phyloP scores from a whole-genome alignment of 2,329 filamentous ascomycete genomes.

The Xylaria sp. region DNA sequence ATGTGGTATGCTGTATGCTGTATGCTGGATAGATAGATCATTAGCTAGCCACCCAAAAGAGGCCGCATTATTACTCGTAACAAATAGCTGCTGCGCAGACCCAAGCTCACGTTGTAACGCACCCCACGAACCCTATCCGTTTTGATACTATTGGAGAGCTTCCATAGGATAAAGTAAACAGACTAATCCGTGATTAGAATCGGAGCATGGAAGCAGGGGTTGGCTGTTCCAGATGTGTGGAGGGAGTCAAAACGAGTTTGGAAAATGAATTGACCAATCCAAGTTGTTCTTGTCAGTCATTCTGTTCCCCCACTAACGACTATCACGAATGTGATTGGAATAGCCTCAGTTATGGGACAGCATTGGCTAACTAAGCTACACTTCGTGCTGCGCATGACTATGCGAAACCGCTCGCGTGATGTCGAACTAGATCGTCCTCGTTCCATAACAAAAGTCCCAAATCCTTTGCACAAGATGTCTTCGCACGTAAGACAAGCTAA shows the following conservation, averaged over 20 bases:
- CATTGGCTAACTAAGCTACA: constrained; percentile 16
- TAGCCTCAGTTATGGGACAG: constrained; percentile 13
- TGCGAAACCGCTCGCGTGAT: constrained; percentile 22
- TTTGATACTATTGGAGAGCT: neutral
- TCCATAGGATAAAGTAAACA: neutral
- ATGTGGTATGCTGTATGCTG: neutral
- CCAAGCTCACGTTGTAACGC: constrained; percentile 5
- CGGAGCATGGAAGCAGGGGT: constrained; percentile 21
- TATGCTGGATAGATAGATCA: neutral
- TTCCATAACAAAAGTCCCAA: constrained; percentile 10
- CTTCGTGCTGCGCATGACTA: constrained; percentile 22
- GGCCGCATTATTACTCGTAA: constrained; percentile 13
- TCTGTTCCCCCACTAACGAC: constrained; percentile 3
- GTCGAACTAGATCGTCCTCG: constrained; percentile 5
- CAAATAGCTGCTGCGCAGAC: neutral
- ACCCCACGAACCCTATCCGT: constrained; percentile 13
- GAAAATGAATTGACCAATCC: constrained; percentile 41
- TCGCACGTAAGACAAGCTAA: constrained; percentile 14
- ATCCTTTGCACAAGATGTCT: constrained; percentile 11
- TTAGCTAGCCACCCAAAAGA: constrained; percentile 11
- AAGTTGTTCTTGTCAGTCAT: constrained; percentile 37
- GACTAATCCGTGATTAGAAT: constrained; percentile 12
- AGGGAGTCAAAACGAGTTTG: constrained; percentile 15
- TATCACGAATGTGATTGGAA: constrained; percentile 16
- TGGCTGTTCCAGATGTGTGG: constrained; percentile 12